Evolutionary conservation across 805 yeast species (phyloP).

Genomic region (Starmera amethionina): DNA sequence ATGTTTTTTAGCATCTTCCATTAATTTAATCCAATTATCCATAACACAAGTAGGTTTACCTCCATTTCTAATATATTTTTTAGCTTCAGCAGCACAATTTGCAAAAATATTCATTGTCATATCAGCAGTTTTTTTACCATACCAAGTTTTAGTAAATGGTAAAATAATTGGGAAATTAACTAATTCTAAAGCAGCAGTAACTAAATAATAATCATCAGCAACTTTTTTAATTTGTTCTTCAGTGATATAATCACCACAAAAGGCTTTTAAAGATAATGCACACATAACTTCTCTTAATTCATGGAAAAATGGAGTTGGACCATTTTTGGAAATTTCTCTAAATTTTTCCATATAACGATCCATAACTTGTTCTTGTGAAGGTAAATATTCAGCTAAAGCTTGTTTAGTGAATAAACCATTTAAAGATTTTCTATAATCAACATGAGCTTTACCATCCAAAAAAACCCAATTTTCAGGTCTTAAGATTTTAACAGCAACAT

Average conservation of each 20-base stretch:
- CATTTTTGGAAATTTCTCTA: conserved; percentile 45
- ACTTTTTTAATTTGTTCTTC: conserved; percentile 81
- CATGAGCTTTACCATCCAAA: conserved; percentile 90
- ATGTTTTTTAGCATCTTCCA: conserved; percentile 55
- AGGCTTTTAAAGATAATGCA: conserved; percentile 85
- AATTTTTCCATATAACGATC: conserved; percentile 70
- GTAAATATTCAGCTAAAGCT: conserved; percentile 79
- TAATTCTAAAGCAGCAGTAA: conserved; percentile 93
- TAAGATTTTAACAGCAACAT: conserved; percentile 87
- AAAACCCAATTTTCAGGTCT: conserved; percentile 98
- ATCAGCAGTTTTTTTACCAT: conserved; percentile 89
- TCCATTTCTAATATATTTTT: conserved; percentile 65
- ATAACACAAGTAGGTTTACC: conserved; percentile 80
- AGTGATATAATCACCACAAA: conserved; percentile 92
- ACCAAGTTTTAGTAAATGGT: conserved; percentile 97
- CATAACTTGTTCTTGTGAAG: conserved; percentile 76
- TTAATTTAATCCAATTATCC: conserved; percentile 90
- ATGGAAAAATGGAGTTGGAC: conserved; percentile 74
- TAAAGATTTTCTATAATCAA: conserved; percentile 83
- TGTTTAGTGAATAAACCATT: conserved; percentile 81
- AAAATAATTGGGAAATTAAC: conserved; percentile 96
- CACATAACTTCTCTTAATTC: conserved; percentile 95
- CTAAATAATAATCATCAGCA: conserved; percentile 85
- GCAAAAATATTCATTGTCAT: conserved; percentile 89
- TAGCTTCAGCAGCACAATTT: conserved; percentile 80